These are phyloP conservation scores for Yamadazyma sp. DNA, from an alignment of 1,139 yeast species.

Conservation along the genomic window DNA sequence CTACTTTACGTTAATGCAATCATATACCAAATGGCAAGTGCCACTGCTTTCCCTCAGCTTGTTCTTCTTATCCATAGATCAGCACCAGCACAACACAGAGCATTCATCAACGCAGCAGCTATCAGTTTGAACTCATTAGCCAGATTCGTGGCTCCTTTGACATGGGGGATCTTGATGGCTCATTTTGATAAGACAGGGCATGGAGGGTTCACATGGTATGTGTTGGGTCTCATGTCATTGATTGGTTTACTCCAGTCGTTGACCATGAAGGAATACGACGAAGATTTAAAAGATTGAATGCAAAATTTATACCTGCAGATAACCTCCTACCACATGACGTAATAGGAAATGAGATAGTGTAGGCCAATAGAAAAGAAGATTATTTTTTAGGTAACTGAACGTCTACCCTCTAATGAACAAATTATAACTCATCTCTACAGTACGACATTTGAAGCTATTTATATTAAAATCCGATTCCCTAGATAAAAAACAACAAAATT, in stretches of 20 bases:
- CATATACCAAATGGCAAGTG: constrained; percentile 41
- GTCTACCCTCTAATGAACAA: not conserved
- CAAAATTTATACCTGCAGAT: not conserved
- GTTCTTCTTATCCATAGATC: constrained; percentile 47
- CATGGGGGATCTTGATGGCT: constrained; percentile 60
- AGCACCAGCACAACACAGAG: constrained; percentile 48
- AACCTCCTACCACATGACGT: not conserved
- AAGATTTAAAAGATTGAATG: constrained; percentile 13
- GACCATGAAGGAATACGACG: constrained; percentile 26
- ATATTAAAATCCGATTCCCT: constrained; percentile 12
- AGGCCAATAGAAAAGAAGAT: not conserved
- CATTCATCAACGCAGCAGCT: constrained; percentile 50
- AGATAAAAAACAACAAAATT: constrained; percentile 9
- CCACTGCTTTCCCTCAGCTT: constrained; percentile 17
- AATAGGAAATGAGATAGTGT: not conserved
- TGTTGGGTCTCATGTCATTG: constrained; percentile 36
- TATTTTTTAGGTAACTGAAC: not conserved
- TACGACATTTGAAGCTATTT: constrained; percentile 1
- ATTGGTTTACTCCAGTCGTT: constrained; percentile 32
- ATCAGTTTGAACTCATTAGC: constrained; percentile 54
- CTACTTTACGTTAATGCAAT: constrained; percentile 22
- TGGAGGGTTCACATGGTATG: constrained; percentile 55
- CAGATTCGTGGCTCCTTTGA: constrained; percentile 56
- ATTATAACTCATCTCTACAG: too few relatives aligned
- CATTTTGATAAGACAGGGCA: constrained; percentile 40